Percentiles rank a stretch among this genome's conserved stretches.
Evolutionary conservation across 2,329 filamentous ascomycete genomes (phyloP).

Genomic region (Cephalotrichum gorgonifer): DNA sequence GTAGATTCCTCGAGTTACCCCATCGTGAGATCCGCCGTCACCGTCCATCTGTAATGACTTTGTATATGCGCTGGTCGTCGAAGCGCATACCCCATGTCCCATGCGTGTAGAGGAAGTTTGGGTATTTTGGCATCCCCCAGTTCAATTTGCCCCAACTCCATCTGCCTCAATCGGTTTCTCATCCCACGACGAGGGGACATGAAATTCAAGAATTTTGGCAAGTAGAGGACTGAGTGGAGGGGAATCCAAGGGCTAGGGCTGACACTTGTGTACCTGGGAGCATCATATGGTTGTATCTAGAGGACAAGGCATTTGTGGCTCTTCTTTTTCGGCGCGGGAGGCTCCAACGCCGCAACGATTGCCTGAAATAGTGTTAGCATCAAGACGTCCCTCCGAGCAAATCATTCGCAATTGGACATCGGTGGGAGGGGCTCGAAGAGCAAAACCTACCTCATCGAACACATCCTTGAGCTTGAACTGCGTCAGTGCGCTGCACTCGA

Average conservation of each 20-base stretch:
- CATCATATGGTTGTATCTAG: slow-evolving; percentile 25
- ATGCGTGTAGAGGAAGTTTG: neutral
- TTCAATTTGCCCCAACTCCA: neutral
- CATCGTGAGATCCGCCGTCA: neutral
- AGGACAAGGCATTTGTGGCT: slow-evolving; percentile 60
- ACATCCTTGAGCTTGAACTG: slow-evolving; percentile 99
- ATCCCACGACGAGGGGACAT: neutral
- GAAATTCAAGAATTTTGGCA: neutral
- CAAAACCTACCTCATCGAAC: slow-evolving; percentile 78
- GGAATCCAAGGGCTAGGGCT: neutral
- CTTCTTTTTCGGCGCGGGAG: slow-evolving; percentile 72
- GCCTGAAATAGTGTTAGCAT: slow-evolving; percentile 44
- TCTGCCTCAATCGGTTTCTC: neutral
- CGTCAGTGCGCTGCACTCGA: slow-evolving; percentile 94
- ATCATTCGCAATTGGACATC: neutral
- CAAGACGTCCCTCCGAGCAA: neutral
- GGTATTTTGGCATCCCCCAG: neutral
- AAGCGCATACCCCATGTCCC: neutral
- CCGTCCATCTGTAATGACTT: neutral
- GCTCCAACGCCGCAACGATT: slow-evolving; percentile 90
- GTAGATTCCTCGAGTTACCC: neutral
- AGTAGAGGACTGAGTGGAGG: neutral
- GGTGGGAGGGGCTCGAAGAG: neutral
- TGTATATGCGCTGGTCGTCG: neutral
- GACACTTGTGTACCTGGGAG: neutral